Conservation (phyloP, 2,329 filamentous ascomycete genomes). For the Scedosporium boydii region DNA sequence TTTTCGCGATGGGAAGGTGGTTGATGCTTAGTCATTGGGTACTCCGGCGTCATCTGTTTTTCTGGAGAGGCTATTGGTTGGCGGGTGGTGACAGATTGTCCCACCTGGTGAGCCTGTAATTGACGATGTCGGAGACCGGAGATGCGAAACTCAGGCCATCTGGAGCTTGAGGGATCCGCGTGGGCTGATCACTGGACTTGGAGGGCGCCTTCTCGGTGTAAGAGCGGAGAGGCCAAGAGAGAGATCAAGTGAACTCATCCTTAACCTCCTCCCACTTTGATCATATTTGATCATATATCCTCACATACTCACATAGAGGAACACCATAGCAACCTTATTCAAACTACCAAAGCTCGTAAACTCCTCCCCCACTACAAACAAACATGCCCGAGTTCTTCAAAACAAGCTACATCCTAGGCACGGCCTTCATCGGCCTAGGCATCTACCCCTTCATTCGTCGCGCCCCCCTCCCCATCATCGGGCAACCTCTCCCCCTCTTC, state of each 20-base stretch:
- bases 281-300: background rate
- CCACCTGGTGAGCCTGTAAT: background rate
- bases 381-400: background rate
- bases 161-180: background rate
- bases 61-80: background rate
- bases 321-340: background rate
- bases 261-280: background rate
- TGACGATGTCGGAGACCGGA: background rate
- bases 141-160: background rate
- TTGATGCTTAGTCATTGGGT: conserved; percentile 2
- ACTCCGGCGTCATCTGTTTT: background rate
- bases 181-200: background rate
- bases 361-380: background rate
- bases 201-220: background rate
- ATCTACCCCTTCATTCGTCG: conserved; percentile 6
- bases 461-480: conserved; percentile 1
- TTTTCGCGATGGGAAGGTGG: background rate
- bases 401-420: conserved; percentile 6
- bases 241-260: background rate
- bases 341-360: background rate
- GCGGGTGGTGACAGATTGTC: background rate
- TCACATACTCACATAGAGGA: background rate
- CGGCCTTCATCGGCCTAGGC: conserved; percentile 7
- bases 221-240: background rate
- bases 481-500: conserved; percentile 5